Evolutionary conservation across 306 rosid species (phyloP).

Genomic region (Fagus sylvatica): DNA sequence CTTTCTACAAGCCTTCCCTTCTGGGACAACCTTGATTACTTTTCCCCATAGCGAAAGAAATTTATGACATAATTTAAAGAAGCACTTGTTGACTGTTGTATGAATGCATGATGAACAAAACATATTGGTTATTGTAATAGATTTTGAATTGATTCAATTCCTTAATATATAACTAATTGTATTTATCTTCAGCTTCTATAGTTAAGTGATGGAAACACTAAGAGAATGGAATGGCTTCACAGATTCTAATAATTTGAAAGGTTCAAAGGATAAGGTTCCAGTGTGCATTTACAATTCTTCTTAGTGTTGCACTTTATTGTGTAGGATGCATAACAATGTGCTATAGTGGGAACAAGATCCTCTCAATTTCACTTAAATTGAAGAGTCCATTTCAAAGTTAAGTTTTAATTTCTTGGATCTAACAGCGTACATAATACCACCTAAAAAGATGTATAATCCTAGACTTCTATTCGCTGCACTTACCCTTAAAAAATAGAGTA

Average conservation of each 20-base stretch:
- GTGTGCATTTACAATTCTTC: too few species aligned
- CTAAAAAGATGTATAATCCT: too few species aligned
- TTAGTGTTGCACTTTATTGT: too few species aligned
- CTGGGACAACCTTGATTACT: slow-evolving; percentile 59
- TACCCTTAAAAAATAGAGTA: too few species aligned
- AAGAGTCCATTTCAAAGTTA: too few species aligned
- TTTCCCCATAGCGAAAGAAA: slow-evolving; percentile 28
- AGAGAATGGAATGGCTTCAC: neutral
- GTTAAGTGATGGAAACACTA: neutral
- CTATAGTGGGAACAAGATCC: too few species aligned
- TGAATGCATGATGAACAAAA: slow-evolving; percentile 20
- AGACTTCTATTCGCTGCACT: too few species aligned
- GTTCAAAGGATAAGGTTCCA: neutral
- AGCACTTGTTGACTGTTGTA: slow-evolving; percentile 12
- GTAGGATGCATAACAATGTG: too few species aligned
- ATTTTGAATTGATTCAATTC: slow-evolving; percentile 24
- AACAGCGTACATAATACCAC: too few species aligned
- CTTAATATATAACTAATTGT: slow-evolving; percentile 15
- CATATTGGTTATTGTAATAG: slow-evolving; percentile 25
- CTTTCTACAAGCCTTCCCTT: slow-evolving; percentile 85
- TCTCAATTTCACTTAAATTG: too few species aligned
- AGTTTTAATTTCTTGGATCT: too few species aligned
- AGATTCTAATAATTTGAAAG: neutral
- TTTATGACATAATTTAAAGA: slow-evolving; percentile 29
- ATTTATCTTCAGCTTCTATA: neutral